Base-by-base conservation (phyloP, 2,329 filamentous ascomycete species). In the Lojkania enalia region DNA sequence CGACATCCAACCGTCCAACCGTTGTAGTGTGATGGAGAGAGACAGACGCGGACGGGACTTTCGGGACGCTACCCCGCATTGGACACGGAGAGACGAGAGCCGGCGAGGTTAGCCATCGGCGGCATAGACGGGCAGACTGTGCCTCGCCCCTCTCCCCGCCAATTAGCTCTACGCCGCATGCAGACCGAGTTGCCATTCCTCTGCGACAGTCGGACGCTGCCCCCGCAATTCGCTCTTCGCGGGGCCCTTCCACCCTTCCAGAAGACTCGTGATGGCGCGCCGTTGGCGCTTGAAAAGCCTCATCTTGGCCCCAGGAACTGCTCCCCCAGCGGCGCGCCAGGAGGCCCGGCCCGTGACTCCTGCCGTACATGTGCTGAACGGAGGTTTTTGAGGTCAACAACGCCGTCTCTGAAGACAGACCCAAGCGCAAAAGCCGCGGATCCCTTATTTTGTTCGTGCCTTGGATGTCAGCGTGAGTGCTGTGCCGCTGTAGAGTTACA, bases 191-290 rank as follows among this genome's bases (percentile, higher is more conserved):
- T n/a, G n/a, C n/a, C n/a, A n/a, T n/a, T n/a, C n/a, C 25, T 7
- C n/a, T 27, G n/a, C 25, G n/a, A n/a, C 13, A 12, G 42, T 29
- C 47, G 41, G 48, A 36, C 42, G 35, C 38, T 42, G 46, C 45
- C 39, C 39, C 44, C 48, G 38, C 44, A 46, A 25, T 39, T 36
- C 20, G 14, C 30, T 13, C 33, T 35, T 20, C 19, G 21, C 25
- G 31, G 18, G 13, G 25, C 13, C 19, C 32, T 23, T 12, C 27
- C 32, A 36, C 14, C 19, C 21, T 47, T 43, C 35, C 35, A 41
- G 37, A 43, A 46, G 18, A 35, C 33, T 36, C 48, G 33, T 31
- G 35, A 42, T 44, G 51, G 38, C 36, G 40, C 27, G 41, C 36
- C 44, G 39, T 39, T 47, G 37, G 21, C 18, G 14, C 29, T 30